Conservation (phyloP, 1,284 basidiomycete genomes). For the Filobasidium uniguttulatum region DNA sequence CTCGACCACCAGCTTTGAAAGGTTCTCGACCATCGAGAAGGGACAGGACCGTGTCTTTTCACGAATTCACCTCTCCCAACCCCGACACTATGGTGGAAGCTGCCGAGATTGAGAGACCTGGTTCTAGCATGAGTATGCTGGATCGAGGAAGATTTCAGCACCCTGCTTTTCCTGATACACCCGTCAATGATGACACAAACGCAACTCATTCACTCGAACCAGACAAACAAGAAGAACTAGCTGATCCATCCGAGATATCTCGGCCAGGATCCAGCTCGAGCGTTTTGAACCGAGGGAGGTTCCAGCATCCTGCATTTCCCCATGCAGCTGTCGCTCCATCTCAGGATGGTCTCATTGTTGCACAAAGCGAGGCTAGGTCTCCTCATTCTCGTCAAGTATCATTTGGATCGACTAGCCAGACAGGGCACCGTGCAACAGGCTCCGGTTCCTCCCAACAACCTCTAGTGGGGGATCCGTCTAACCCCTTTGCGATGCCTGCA, state of each 20-base stretch:
- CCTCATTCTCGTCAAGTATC: no score
- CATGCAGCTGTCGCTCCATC: no score
- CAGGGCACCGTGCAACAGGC: no score
- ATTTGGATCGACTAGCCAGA: no score
- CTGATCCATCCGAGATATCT: background rate
- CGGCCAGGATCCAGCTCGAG: constrained; percentile 12
- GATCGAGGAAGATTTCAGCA: constrained; percentile 9
- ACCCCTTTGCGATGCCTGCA: constrained; percentile 32
- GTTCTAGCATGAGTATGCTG: constrained; percentile 11
- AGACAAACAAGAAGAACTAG: no score
- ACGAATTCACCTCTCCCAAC: background rate
- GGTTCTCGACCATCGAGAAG: background rate
- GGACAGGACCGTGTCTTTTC: constrained; percentile 9
- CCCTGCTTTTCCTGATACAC: background rate
- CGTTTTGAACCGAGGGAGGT: constrained; percentile 12
- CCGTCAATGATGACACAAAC: background rate
- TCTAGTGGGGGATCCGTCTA: no score
- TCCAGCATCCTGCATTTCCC: background rate
- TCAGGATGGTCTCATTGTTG: no score
- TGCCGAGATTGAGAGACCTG: constrained; percentile 3
- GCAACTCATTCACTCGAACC: no score
- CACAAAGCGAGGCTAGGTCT: no score
- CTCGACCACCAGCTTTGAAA: background rate
- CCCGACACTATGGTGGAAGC: background rate
- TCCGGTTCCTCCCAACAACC: no score